phyloP scores from a whole-genome alignment of 192 early-diverging fungal species.

The Dissophora globulifera region DNA sequence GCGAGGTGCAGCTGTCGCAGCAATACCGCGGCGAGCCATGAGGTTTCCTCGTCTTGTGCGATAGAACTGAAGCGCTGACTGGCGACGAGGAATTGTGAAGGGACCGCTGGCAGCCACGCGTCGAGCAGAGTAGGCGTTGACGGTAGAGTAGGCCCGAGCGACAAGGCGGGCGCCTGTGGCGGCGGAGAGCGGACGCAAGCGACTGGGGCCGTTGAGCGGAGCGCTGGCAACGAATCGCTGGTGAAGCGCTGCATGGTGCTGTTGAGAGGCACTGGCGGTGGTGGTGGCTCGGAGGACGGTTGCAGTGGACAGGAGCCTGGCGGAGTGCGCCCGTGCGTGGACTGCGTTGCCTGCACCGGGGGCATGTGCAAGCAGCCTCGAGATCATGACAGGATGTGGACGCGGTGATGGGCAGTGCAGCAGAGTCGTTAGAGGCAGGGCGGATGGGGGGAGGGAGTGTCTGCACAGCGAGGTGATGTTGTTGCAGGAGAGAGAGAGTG shows the following conservation, averaged over 20 bases:
- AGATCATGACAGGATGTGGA: slow-evolving; percentile 36
- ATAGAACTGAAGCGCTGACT: slow-evolving; percentile 38
- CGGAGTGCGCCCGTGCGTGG: slow-evolving; percentile 6
- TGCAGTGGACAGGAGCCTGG: slow-evolving; percentile 33
- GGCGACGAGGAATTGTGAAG: slow-evolving; percentile 39
- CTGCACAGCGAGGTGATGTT: too few relatives aligned
- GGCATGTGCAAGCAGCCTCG: slow-evolving; percentile 49
- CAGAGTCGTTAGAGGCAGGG: neutral
- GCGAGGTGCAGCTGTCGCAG: slow-evolving; percentile 52
- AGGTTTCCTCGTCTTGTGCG: slow-evolving; percentile 16
- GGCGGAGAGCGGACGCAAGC: slow-evolving; percentile 7
- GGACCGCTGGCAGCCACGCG: slow-evolving; percentile 4
- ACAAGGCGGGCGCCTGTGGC: slow-evolving; percentile 33
- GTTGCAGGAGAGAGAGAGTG: too few relatives aligned
- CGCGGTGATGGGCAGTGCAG: neutral
- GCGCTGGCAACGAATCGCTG: slow-evolving; percentile 8
- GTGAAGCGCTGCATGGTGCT: neutral
- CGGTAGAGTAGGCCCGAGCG: slow-evolving; percentile 41
- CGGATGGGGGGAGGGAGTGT: neutral
- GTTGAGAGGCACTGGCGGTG: neutral
- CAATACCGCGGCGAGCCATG: slow-evolving; percentile 37
- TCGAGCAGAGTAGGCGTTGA: neutral
- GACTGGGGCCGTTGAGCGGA: neutral
- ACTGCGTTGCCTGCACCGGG: slow-evolving; percentile 30
- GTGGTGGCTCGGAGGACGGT: slow-evolving; percentile 18